These are phyloP conservation scores for Musa beccarii DNA, from an alignment of 176 grass and related monocot genomes.

Conservation along the genomic window DNA sequence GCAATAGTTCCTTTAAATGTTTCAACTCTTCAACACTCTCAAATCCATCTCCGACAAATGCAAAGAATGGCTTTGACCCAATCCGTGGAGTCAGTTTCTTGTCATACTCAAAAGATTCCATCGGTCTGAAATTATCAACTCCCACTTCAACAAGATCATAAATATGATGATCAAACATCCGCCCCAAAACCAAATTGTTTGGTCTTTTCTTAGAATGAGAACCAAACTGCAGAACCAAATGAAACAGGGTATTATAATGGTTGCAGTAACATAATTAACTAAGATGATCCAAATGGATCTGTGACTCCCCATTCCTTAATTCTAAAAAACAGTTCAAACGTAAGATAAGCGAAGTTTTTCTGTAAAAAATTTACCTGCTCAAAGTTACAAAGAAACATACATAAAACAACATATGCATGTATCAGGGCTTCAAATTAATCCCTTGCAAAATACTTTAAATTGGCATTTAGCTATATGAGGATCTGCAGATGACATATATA, in stretches of 20 bases:
- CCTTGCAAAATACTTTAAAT: not conserved
- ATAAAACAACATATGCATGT: not conserved
- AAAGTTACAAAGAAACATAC: not conserved
- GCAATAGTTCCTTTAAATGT: slow-evolving; percentile 86
- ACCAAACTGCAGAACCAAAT: slow-evolving; percentile 48
- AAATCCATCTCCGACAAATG: slow-evolving; percentile 77
- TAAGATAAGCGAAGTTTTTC: not conserved
- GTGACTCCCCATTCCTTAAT: not conserved
- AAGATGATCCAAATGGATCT: not conserved
- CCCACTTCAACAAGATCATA: slow-evolving; percentile 97
- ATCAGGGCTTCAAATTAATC: not conserved
- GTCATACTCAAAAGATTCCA: slow-evolving; percentile 68
- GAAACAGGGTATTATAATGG: not conserved
- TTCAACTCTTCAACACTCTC: slow-evolving; percentile 73
- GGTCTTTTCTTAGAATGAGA: slow-evolving; percentile 98
- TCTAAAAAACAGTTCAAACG: not conserved
- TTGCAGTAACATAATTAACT: not conserved
- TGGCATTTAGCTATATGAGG: not conserved
- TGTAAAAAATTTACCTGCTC: not conserved
- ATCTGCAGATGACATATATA: not conserved
- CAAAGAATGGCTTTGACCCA: slow-evolving; percentile 92
- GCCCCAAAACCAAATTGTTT: slow-evolving; percentile 75
- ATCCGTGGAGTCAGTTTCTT: slow-evolving; percentile 76
- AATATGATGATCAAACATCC: slow-evolving; percentile 88
- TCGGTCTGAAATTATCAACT: slow-evolving; percentile 73